Base-by-base conservation (phyloP, 2,329 filamentous ascomycete species). In the Beauveria rudraprayagi region DNA sequence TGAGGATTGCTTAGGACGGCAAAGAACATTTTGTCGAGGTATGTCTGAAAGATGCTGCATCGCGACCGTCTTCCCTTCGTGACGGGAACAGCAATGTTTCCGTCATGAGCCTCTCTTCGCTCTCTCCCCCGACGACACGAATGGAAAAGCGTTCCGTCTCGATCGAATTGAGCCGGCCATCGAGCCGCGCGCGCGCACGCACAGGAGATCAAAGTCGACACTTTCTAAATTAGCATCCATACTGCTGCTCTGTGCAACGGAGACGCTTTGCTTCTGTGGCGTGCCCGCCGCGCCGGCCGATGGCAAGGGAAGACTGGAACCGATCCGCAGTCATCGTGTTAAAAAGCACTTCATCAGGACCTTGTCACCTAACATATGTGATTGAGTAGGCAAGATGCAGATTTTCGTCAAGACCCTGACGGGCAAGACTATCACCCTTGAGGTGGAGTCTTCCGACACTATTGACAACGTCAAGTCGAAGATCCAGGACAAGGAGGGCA, bases 401-500 rank as follows among this genome's bases (percentile, higher is more conserved):
- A 88, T 88, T 78, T 89, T 89, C 82, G 86, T 88, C 75, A 88
- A 88, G 81, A 88, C 86, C 84, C 85, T 97, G 73, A 97, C 94
- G 90, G 94, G 94, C 77, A 97, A 97, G 90, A 97, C 94, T 78
- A 97, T 97, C 89, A 97, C 94, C 89, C 92, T 99, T 74, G 94
- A 99, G 92, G 94, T 97, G 83, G 94, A 97, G 89, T 96, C 92
- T 74, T 93, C 89, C 76, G 94, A 99, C 83, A 97, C 93, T 76
- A 97, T 99, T 82, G 94, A 97, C 88, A 97, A 97, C 89, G 94
- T 99, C 84, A 97, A 97, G 89, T 91, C 90, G 84, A 97, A 99
- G 87, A 86, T 86, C 72, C 82, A 88, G 91, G 94, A 97, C 88
- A 99, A 97, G 90, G 94, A 99, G 85, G 93, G 94, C 71, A 99